Percentiles rank a stretch among this genome's conserved stretches.
Conservation (phyloP, 805 yeast genomes). For the Wickerhamiella spandovensis region DNA sequence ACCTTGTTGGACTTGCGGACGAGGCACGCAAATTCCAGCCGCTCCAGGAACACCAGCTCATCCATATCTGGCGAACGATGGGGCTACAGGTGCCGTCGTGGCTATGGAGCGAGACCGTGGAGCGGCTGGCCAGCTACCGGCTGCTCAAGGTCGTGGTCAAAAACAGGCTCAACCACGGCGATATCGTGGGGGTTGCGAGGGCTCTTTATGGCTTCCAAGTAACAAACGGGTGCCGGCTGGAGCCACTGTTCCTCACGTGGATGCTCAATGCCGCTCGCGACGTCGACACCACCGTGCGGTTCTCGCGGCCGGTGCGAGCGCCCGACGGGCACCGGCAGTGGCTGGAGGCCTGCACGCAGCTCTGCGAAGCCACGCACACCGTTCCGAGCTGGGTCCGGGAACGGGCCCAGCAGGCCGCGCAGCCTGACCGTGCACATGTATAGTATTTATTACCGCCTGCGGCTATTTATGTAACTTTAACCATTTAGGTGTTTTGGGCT, state of each 20-base stretch:
- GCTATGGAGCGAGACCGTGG: neutral
- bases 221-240: neutral
- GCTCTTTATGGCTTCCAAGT: neutral
- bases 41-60: neutral
- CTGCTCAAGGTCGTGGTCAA: neutral
- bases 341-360: neutral
- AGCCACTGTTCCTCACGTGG: neutral
- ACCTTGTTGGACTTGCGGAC: neutral
- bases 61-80: neutral
- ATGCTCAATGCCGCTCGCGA: neutral
- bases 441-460: neutral
- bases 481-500: conserved; percentile 16
- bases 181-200: neutral
- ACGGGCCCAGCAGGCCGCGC: too few species aligned
- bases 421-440: neutral
- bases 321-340: neutral
- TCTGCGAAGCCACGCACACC: neutral
- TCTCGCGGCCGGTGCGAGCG: neutral
- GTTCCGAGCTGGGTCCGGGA: neutral
- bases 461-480: conserved; percentile 15
- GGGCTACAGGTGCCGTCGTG: neutral
- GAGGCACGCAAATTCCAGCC: neutral
- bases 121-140: neutral
- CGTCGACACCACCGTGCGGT: neutral
- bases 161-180: neutral